These are phyloP conservation scores for Arthrobotrys conoides DNA, from an alignment of 2,329 filamentous ascomycete species.

Conservation along the genomic window DNA sequence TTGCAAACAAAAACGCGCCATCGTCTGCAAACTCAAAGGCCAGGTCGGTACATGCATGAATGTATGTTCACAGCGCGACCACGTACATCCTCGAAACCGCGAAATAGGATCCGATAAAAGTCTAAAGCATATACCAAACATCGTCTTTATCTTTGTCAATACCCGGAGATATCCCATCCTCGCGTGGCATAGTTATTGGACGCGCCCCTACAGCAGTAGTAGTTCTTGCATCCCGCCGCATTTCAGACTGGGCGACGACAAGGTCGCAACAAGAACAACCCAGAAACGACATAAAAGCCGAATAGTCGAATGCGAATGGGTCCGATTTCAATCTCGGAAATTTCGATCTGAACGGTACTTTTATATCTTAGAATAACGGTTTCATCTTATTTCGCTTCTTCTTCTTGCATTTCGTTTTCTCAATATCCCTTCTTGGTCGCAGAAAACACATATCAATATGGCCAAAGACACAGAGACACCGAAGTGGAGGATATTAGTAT, in stretches of 20 bases:
- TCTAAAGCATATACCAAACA: neutral
- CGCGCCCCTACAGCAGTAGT: neutral
- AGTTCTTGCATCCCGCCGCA: slow-evolving; percentile 11
- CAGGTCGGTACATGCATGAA: neutral
- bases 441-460: slow-evolving; percentile 16
- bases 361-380: neutral
- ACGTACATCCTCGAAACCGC: slow-evolving; percentile 13
- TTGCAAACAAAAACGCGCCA: slow-evolving; percentile 42
- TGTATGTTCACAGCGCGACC: slow-evolving; percentile 16
- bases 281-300: slow-evolving; percentile 13
- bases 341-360: neutral
- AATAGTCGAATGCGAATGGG: neutral
- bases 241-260: slow-evolving; percentile 21
- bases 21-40: slow-evolving; percentile 31
- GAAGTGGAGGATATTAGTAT: slow-evolving; percentile 55
- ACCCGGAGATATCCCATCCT: neutral
- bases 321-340: neutral
- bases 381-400: neutral
- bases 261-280: slow-evolving; percentile 36
- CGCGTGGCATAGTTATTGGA: neutral
- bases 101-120: neutral
- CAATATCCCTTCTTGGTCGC: too few relatives aligned
- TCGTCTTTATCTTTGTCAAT: neutral
- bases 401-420: neutral
- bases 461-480: slow-evolving; percentile 43